phyloP scores from a whole-genome alignment of 1,284 basidiomycete genomes.

The Meira miltonrushii region DNA sequence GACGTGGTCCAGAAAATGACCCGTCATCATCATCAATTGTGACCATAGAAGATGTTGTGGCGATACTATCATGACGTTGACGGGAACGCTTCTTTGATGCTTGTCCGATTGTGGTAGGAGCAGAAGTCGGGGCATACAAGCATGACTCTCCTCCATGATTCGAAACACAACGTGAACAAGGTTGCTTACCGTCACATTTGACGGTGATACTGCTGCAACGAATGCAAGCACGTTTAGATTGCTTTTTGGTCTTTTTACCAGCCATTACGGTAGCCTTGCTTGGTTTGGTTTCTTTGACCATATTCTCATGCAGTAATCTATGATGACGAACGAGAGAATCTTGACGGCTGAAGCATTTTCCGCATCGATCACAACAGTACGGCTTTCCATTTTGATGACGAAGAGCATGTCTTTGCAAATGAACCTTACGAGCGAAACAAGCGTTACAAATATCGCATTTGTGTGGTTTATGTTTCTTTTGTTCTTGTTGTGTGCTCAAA shows the following conservation, averaged over 20 bases:
- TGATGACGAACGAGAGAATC: conserved; percentile 14
- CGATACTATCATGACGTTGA: conserved; percentile 2
- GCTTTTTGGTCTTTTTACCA: conserved; percentile 5
- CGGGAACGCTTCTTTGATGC: neutral
- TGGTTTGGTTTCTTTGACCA: neutral
- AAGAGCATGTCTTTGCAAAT: conserved; percentile 11
- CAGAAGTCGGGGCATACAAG: neutral
- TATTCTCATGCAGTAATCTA: conserved; percentile 11
- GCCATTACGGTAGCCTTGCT: neutral
- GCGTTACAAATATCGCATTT: conserved; percentile 13
- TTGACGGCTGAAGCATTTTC: conserved; percentile 13
- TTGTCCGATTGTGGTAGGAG: neutral
- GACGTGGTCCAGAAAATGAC: neutral
- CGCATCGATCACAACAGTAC: conserved; percentile 10
- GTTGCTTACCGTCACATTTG: conserved; percentile 12
- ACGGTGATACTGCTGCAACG: conserved; percentile 3
- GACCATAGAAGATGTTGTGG: neutral
- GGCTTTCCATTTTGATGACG: conserved; percentile 9
- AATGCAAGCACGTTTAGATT: neutral
- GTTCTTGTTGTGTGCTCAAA: neutral
- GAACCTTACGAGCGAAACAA: conserved; percentile 14
- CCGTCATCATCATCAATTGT: neutral
- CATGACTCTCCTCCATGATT: neutral
- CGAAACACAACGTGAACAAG: conserved; percentile 9
- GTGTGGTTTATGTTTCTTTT: conserved; percentile 10